These are phyloP conservation scores for Teratosphaeria zuluensis DNA, from an alignment of 2,329 filamentous ascomycete species.

Conservation along the genomic window DNA sequence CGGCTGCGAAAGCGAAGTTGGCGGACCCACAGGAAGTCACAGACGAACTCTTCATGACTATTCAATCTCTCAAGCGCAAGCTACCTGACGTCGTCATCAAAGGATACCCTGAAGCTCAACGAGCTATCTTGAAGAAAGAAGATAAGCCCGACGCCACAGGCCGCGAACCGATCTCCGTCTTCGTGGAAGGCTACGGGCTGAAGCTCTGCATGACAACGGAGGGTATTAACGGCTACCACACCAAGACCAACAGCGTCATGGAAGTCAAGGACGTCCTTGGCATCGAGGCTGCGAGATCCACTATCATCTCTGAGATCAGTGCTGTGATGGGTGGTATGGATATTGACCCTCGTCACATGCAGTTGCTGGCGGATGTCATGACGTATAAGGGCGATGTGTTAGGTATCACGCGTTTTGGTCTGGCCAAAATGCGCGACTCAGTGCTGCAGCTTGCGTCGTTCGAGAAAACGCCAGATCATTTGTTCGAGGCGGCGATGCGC, in stretches of 20 bases:
- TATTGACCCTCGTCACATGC: constrained; percentile 97
- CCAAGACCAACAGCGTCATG: constrained; percentile 78
- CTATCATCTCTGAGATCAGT: constrained; percentile 81
- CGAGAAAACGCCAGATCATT: constrained; percentile 94
- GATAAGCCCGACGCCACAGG: constrained; percentile 59
- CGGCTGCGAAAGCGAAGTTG: constrained; percentile 30
- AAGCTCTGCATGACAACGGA: constrained; percentile 85
- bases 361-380: constrained; percentile 95
- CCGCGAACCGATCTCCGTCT: constrained; percentile 43
- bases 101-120: constrained; percentile 74
- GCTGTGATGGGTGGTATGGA: constrained; percentile 88
- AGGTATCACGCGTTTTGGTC: constrained; percentile 90
- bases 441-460: constrained; percentile 92
- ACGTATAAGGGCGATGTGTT: constrained; percentile 96
- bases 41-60: constrained; percentile 61
- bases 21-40: constrained; percentile 31
- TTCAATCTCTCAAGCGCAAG: constrained; percentile 75
- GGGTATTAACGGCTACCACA: constrained; percentile 70
- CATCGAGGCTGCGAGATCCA: constrained; percentile 84
- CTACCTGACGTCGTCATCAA: constrained; percentile 79
- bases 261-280: constrained; percentile 80
- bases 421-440: constrained; percentile 91
- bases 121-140: constrained; percentile 81
- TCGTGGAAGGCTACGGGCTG: constrained; percentile 90
- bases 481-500: constrained; percentile 86